phyloP scores from a whole-genome alignment of 495 filamentous ascomycete species.

The Penicillium paradoxum region DNA sequence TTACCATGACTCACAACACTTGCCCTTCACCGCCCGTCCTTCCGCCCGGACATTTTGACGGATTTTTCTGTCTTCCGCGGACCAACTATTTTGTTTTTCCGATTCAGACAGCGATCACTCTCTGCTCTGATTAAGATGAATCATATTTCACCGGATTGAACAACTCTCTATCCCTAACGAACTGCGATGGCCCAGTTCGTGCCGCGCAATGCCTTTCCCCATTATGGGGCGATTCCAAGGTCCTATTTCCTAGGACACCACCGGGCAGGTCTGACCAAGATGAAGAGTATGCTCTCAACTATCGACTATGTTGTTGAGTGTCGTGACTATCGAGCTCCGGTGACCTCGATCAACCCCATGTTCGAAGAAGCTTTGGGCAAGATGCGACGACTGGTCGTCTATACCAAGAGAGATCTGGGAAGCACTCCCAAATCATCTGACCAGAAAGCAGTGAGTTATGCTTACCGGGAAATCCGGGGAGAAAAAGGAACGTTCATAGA shows the following conservation, averaged over 20 bases:
- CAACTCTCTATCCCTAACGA: neutral
- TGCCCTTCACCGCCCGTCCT: neutral
- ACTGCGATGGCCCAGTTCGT: slow-evolving; percentile 50
- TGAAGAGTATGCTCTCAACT: slow-evolving; percentile 74
- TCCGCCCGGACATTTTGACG: slow-evolving; percentile 8
- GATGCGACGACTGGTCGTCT: slow-evolving; percentile 73
- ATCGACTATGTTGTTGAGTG: slow-evolving; percentile 92
- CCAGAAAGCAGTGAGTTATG: slow-evolving; percentile 27
- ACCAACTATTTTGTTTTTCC: neutral
- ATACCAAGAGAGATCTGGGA: slow-evolving; percentile 84
- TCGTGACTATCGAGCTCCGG: slow-evolving; percentile 84
- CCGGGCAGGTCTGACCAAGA: slow-evolving; percentile 71
- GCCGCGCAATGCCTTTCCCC: slow-evolving; percentile 67
- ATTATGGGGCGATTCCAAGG: slow-evolving; percentile 65
- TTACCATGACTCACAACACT: neutral
- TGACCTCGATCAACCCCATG: slow-evolving; percentile 84
- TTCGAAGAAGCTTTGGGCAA: slow-evolving; percentile 73
- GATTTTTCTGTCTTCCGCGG: neutral
- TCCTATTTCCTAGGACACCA: slow-evolving; percentile 99
- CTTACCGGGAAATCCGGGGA: neutral
- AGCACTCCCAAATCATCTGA: slow-evolving; percentile 26
- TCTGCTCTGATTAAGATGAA: slow-evolving; percentile 9
- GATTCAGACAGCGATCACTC: neutral
- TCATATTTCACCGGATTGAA: neutral
- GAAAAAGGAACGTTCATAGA: neutral